Conservation (phyloP, 768 basidiomycete genomes). For the Mycena vitilis region DNA sequence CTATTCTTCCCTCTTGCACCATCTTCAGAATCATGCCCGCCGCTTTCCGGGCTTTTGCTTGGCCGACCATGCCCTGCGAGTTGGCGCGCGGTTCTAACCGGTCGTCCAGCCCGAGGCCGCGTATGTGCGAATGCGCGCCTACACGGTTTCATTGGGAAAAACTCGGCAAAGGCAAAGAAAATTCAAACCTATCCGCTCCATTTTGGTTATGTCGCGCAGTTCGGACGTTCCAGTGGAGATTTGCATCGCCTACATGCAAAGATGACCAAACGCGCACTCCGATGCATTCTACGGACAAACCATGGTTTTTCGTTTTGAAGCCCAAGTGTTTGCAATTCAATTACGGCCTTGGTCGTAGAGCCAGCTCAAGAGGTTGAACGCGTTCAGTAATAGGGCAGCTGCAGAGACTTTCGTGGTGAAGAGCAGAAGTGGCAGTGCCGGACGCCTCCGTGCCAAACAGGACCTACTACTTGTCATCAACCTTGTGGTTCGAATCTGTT, state of each 20-base stretch:
- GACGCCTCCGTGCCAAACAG: too few relatives aligned
- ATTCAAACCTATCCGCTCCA: slow-evolving; percentile 86
- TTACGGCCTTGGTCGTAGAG: too few relatives aligned
- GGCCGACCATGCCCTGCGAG: slow-evolving; percentile 97
- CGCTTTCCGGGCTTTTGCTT: slow-evolving; percentile 95
- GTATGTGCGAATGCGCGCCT: slow-evolving; percentile 96
- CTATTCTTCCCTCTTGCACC: slow-evolving; percentile 96
- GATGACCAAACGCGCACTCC: background rate
- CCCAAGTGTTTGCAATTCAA: too few relatives aligned
- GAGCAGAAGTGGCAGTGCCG: too few relatives aligned
- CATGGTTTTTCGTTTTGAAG: background rate
- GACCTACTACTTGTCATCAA: too few relatives aligned
- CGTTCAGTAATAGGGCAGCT: too few relatives aligned
- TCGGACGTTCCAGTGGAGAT: slow-evolving; percentile 84
- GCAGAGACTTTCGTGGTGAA: too few relatives aligned
- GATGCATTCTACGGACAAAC: background rate
- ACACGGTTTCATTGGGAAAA: slow-evolving; percentile 22
- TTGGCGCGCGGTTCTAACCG: slow-evolving; percentile 89
- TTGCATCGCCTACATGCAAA: slow-evolving; percentile 65
- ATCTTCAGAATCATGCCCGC: slow-evolving; percentile 98
- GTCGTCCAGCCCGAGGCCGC: slow-evolving; percentile 93
- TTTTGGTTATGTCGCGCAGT: slow-evolving; percentile 88
- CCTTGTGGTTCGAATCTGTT: too few relatives aligned
- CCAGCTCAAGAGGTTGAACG: too few relatives aligned
- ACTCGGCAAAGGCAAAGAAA: too few relatives aligned